A percentile compares a stretch with the other conserved stretches of the same genome.
These are phyloP conservation scores for Petasospora rhodanensis DNA, from an alignment of 1,139 yeast species.

Conservation along the genomic window DNA sequence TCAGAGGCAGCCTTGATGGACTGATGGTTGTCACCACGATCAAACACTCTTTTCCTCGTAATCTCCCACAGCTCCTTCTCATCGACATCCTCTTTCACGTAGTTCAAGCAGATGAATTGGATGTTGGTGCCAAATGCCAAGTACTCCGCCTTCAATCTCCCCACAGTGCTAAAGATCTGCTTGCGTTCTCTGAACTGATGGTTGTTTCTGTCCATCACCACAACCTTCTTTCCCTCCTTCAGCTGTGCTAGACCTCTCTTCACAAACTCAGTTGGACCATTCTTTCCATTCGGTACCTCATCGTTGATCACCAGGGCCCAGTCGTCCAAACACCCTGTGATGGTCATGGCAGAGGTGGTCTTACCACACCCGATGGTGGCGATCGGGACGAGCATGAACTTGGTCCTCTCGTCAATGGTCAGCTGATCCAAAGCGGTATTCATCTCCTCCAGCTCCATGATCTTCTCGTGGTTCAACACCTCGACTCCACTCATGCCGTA, in stretches of 20 bases:
- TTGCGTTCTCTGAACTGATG: constrained; percentile 66
- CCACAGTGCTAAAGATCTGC: constrained; percentile 57
- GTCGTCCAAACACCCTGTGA: constrained; percentile 48
- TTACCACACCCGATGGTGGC: constrained; percentile 97
- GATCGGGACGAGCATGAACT: constrained; percentile 71
- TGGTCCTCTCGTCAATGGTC: constrained; percentile 32
- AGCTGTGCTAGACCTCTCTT: constrained; percentile 43
- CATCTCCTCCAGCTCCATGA: constrained; percentile 30
- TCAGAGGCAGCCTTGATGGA: constrained; percentile 57
- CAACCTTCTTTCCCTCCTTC: constrained; percentile 38
- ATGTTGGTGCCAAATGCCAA: constrained; percentile 34
- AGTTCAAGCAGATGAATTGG: constrained; percentile 66
- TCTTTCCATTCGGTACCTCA: constrained; percentile 48
- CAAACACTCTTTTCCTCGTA: constrained; percentile 55
- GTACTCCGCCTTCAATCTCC: constrained; percentile 34
- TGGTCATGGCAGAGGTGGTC: constrained; percentile 70
- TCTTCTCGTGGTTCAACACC: constrained; percentile 34
- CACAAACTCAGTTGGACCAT: constrained; percentile 45
- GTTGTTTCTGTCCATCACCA: constrained; percentile 80
- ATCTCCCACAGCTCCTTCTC: constrained; percentile 40
- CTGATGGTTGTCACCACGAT: constrained; percentile 89
- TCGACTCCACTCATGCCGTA: constrained; percentile 45
- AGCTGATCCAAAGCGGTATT: constrained; percentile 27
- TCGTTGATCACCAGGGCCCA: constrained; percentile 90
- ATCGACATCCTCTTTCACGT: constrained; percentile 40